Conservation (phyloP, 805 yeast genomes). For the Blastobotrys robertii region DNA sequence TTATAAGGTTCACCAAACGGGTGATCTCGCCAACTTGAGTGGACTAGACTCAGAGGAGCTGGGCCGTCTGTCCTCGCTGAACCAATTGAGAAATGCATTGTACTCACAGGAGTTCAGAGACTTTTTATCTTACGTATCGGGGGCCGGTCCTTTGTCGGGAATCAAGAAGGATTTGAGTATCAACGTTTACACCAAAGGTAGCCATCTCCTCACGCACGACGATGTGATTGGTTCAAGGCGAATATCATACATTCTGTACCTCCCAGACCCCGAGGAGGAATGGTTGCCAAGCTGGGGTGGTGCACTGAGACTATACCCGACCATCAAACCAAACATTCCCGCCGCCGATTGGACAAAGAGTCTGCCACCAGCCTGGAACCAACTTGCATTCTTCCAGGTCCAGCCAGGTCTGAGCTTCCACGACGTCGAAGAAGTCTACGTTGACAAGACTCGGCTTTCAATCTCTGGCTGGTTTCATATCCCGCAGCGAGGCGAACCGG, state of each 20-base stretch:
- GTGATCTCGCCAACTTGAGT: slow-evolving; percentile 83
- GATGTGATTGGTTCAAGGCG: slow-evolving; percentile 95
- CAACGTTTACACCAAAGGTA: slow-evolving; percentile 84
- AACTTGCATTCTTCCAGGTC: slow-evolving; percentile 89
- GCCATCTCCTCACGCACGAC: slow-evolving; percentile 91
- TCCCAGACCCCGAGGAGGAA: slow-evolving; percentile 81
- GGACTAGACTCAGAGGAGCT: slow-evolving; percentile 74
- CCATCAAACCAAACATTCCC: slow-evolving; percentile 84
- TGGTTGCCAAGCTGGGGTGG: slow-evolving; percentile 97
- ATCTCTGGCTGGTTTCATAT: slow-evolving; percentile 99
- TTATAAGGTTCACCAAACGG: slow-evolving; percentile 75
- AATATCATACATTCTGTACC: slow-evolving; percentile 81
- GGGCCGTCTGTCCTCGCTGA: slow-evolving; percentile 62
- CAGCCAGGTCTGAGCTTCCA: slow-evolving; percentile 96
- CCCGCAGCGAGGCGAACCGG: slow-evolving; percentile 88
- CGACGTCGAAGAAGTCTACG: slow-evolving; percentile 95
- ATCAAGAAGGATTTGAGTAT: slow-evolving; percentile 83
- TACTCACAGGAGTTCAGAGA: slow-evolving; percentile 82
- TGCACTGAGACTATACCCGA: slow-evolving; percentile 74
- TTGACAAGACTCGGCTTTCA: slow-evolving; percentile 80
- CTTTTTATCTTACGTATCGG: slow-evolving; percentile 64
- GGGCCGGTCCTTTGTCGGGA: slow-evolving; percentile 87
- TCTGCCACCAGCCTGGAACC: slow-evolving; percentile 88
- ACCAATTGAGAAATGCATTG: slow-evolving; percentile 72
- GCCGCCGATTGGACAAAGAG: slow-evolving; percentile 58